A percentile compares a stretch with the other conserved stretches of the same genome.
Conservation (phyloP, 345 rosid species). For the Lumnitzera racemosa region DNA sequence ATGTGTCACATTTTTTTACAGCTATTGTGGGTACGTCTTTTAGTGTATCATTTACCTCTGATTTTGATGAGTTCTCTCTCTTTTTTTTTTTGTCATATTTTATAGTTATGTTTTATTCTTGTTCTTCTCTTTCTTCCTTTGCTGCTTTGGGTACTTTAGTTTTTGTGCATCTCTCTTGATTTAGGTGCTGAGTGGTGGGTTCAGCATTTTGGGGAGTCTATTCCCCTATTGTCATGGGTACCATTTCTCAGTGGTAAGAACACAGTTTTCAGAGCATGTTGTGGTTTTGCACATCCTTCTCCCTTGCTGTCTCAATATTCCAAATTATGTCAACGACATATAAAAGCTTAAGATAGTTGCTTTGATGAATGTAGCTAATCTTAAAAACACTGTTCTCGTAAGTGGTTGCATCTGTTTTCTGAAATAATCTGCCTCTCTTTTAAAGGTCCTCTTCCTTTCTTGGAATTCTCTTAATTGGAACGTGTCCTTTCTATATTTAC, state of each 20-base stretch:
- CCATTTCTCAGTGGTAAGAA: constrained; percentile 60
- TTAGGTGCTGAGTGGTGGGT: constrained; percentile 97
- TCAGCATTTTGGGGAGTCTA: constrained; percentile 53
- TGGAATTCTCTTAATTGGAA: no score
- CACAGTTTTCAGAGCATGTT: background rate
- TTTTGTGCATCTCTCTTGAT: constrained; percentile 3
- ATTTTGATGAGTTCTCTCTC: background rate
- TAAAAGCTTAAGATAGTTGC: no score
- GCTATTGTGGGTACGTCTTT: constrained; percentile 66
- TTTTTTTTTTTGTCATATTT: constrained; percentile 2
- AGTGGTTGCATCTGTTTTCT: no score
- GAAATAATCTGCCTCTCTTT: no score
- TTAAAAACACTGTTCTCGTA: no score
- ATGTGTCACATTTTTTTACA: constrained; percentile 66
- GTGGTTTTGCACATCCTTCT: no score
- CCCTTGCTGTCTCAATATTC: no score
- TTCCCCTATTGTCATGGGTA: constrained; percentile 76
- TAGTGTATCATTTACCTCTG: background rate
- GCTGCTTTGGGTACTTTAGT: background rate
- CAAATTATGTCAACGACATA: no score
- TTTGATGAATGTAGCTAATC: no score
- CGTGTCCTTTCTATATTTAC: no score
- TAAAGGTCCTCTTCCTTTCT: no score
- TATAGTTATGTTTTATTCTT: background rate
- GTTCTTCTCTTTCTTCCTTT: background rate